phyloP scores from a whole-genome alignment of 306 rosid species.

The Prunus fruticosa region DNA sequence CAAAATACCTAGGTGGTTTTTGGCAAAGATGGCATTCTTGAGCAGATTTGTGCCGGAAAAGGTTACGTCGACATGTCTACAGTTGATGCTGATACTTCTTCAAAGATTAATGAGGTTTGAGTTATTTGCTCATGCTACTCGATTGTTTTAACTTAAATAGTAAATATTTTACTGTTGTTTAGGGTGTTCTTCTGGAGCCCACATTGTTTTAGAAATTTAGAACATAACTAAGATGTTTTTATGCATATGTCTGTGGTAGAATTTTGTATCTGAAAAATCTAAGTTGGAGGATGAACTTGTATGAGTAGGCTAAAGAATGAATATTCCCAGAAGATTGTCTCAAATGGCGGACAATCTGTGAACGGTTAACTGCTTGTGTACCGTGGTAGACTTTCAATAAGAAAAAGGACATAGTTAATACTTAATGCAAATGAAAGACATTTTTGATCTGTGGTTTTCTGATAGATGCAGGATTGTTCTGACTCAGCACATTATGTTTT shows the following conservation, averaged over 20 bases:
- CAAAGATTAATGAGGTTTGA: slow-evolving; percentile 70
- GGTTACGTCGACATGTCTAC: slow-evolving; percentile 83
- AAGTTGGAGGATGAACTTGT: neutral
- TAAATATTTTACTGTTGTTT: neutral
- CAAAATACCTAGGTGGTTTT: slow-evolving; percentile 53
- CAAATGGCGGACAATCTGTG: neutral
- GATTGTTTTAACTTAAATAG: neutral
- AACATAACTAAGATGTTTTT: neutral
- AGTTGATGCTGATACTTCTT: slow-evolving; percentile 68
- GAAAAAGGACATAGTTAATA: neutral
- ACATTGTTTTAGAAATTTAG: neutral
- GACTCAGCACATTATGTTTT: neutral
- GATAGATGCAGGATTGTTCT: neutral
- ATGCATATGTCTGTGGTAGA: neutral
- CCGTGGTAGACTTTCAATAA: neutral
- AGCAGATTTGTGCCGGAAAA: slow-evolving; percentile 57
- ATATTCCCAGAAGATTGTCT: neutral
- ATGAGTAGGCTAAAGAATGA: neutral
- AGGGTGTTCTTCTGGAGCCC: neutral
- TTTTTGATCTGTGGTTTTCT: neutral
- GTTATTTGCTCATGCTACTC: neutral
- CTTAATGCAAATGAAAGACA: neutral
- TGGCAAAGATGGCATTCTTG: slow-evolving; percentile 71
- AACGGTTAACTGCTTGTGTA: neutral
- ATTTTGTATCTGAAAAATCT: neutral